A percentile compares a stretch with the other conserved stretches of the same genome.
These are phyloP conservation scores for Trypanosoma mega DNA, from an alignment of 208 protist genomes.

Conservation along the genomic window DNA sequence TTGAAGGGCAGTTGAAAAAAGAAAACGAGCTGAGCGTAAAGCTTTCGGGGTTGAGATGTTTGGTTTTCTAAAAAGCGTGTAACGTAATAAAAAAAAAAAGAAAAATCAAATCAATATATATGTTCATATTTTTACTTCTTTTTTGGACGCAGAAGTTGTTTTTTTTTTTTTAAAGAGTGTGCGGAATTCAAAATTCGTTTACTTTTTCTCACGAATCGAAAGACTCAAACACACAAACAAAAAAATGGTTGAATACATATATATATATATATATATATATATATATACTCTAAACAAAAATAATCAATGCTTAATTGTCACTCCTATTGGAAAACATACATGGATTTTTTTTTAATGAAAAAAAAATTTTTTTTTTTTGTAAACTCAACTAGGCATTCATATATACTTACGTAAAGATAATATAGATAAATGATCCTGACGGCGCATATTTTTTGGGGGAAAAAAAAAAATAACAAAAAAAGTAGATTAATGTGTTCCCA, in stretches of 20 bases:
- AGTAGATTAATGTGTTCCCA: no score
- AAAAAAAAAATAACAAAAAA: no score
- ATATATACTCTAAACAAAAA: slow-evolving; percentile 11
- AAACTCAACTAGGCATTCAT: no score
- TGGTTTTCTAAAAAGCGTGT: slow-evolving; percentile 15
- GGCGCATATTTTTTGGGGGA: no score
- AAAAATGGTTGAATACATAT: slow-evolving; percentile 12
- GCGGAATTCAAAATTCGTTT: slow-evolving; percentile 10
- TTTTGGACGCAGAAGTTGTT: background rate
- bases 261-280: slow-evolving; percentile 15
- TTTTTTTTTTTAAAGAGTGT: slow-evolving; percentile 9
- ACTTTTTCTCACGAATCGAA: slow-evolving; percentile 2
- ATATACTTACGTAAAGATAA: no score
- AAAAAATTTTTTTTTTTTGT: no score
- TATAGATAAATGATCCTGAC: no score
- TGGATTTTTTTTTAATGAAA: no score
- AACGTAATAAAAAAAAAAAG: slow-evolving; percentile 16
- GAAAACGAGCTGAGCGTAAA: slow-evolving; percentile 9
- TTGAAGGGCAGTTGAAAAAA: slow-evolving; percentile 10
- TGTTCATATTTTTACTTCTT: slow-evolving; percentile 9
- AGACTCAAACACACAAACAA: slow-evolving; percentile 18
- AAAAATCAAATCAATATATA: background rate
- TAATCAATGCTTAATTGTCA: no score
- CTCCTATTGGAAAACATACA: no score
- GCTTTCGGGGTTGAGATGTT: no score